phyloP scores from a whole-genome alignment of 129 eudicot species.

The Tanacetum coccineum region DNA sequence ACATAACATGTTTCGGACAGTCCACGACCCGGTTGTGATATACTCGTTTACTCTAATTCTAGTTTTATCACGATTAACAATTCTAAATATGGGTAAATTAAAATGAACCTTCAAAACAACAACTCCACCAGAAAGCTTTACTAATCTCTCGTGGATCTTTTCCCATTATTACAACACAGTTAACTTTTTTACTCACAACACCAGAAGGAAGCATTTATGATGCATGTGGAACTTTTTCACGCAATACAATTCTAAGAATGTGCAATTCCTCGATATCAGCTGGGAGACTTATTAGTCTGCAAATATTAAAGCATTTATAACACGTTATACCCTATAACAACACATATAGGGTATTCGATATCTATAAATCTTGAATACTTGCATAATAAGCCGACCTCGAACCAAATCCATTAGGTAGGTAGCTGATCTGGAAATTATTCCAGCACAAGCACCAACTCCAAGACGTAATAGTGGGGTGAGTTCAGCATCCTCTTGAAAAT shows the following conservation, averaged over 20 bases:
- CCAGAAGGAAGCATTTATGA: conserved; percentile 99
- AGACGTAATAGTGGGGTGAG: conserved; percentile 93
- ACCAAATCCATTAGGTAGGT: conserved; percentile 97
- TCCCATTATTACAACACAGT: background rate
- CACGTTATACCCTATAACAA: too few relatives aligned
- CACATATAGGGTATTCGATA: too few relatives aligned
- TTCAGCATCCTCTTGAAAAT: conserved; percentile 79
- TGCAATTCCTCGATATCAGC: conserved; percentile 86
- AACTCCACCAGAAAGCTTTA: too few relatives aligned
- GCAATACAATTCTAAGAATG: conserved; percentile 80
- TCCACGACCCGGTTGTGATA: too few relatives aligned
- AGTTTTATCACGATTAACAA: too few relatives aligned
- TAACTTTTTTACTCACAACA: conserved; percentile 62
- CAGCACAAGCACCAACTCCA: conserved; percentile 99
- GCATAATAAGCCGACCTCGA: too few relatives aligned
- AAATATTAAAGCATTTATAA: too few relatives aligned
- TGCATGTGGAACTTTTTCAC: conserved; percentile 98
- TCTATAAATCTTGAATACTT: too few relatives aligned
- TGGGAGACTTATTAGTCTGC: conserved; percentile 74
- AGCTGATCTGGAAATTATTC: conserved; percentile 98
- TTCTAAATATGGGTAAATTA: too few relatives aligned
- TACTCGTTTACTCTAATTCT: too few relatives aligned
- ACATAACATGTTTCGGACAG: too few relatives aligned
- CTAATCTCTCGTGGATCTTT: background rate
- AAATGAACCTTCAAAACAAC: too few relatives aligned